These are phyloP conservation scores for Papiliotrema nemorosa DNA, from an alignment of 1,284 basidiomycete species.

Conservation along the genomic window DNA sequence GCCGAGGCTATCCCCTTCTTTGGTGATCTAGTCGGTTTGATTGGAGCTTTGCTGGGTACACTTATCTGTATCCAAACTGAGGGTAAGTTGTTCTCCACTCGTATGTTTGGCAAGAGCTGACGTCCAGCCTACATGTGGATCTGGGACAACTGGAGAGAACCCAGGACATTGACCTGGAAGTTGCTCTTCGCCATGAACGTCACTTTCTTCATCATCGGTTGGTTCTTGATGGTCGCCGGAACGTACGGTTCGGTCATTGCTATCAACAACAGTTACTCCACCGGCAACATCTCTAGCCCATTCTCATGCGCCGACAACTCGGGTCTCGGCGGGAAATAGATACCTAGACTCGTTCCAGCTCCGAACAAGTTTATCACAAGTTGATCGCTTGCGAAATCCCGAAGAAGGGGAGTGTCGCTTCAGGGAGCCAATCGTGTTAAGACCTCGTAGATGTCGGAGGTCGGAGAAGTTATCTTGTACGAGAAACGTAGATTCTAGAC, in stretches of 20 bases:
- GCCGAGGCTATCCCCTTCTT: slow-evolving; percentile 25
- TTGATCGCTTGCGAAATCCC: too few species aligned
- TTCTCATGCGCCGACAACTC: slow-evolving; percentile 8
- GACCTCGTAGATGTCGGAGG: too few species aligned
- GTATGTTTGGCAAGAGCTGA: too few species aligned
- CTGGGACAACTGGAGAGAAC: slow-evolving; percentile 24
- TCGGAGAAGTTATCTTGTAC: too few species aligned
- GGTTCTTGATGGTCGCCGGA: slow-evolving; percentile 32
- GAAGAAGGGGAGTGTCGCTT: too few species aligned
- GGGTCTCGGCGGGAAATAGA: not conserved
- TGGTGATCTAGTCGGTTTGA: slow-evolving; percentile 20
- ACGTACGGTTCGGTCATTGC: slow-evolving; percentile 28
- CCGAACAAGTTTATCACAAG: too few species aligned
- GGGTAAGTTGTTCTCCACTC: too few species aligned
- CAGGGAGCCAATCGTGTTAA: too few species aligned
- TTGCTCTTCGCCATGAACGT: slow-evolving; percentile 21
- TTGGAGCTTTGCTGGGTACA: slow-evolving; percentile 27
- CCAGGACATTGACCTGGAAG: slow-evolving; percentile 14
- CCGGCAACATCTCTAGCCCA: slow-evolving; percentile 9
- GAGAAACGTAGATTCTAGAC: too few species aligned
- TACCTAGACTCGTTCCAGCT: too few species aligned
- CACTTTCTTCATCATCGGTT: slow-evolving; percentile 26
- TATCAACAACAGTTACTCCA: slow-evolving; percentile 13
- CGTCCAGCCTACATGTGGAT: slow-evolving; percentile 26
- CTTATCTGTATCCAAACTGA: slow-evolving; percentile 7